phyloP scores from a whole-genome alignment of 257 asterid species.

The Solanum medicagineum region DNA sequence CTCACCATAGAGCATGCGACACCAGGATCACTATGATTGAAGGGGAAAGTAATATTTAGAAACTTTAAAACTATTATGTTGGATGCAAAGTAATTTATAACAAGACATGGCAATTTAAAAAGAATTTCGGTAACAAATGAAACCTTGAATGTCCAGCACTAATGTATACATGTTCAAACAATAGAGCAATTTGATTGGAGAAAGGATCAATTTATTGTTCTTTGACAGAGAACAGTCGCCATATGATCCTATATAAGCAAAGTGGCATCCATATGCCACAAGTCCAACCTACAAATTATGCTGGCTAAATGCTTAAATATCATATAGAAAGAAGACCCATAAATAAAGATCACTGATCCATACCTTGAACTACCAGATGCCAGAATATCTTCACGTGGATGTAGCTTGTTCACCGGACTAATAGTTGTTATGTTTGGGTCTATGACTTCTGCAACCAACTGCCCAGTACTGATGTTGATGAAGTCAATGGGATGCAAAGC shows the following conservation, averaged over 20 bases:
- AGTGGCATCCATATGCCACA: background rate
- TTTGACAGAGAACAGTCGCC: background rate
- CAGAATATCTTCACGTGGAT: slow-evolving; percentile 83
- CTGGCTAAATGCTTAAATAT: background rate
- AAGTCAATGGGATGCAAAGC: slow-evolving; percentile 97
- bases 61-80: background rate
- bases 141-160: background rate
- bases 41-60: background rate
- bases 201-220: background rate
- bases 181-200: background rate
- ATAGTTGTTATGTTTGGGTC: slow-evolving; percentile 92
- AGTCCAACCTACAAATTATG: background rate
- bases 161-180: background rate
- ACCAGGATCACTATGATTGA: background rate
- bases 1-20: background rate
- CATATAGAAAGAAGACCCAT: background rate
- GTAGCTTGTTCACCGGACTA: slow-evolving; percentile 90
- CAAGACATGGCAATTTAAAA: background rate
- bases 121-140: background rate
- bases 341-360: background rate
- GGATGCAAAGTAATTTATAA: background rate
- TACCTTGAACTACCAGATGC: slow-evolving; percentile 98
- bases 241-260: background rate
- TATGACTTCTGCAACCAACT: slow-evolving; percentile 80
- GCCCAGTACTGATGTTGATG: slow-evolving; percentile 71